A percentile compares a stretch with the other conserved stretches of the same genome.
Conservation (phyloP, 2,329 filamentous ascomycete species). For the Emergomyces africanus region DNA sequence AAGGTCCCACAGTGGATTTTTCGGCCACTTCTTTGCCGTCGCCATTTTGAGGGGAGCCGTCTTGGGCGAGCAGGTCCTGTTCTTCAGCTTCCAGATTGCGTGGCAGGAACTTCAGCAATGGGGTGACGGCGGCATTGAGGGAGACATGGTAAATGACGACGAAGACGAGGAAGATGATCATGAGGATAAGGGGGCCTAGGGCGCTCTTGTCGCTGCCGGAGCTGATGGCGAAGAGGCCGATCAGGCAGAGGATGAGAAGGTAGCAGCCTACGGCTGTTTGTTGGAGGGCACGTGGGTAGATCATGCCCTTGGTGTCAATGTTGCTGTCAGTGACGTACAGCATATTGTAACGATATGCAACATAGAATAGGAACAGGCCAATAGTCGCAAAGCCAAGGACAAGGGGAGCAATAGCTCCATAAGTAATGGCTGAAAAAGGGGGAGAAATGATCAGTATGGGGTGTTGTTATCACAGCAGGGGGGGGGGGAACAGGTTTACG, state of each 20-base stretch:
- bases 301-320: slow-evolving; percentile 77
- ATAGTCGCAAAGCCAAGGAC: slow-evolving; percentile 70
- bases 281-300: slow-evolving; percentile 77
- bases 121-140: slow-evolving; percentile 59
- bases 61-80: slow-evolving; percentile 23
- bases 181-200: slow-evolving; percentile 58
- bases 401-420: slow-evolving; percentile 75
- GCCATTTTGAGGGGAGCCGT: slow-evolving; percentile 10
- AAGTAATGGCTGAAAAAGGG: slow-evolving; percentile 54
- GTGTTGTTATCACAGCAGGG: not conserved
- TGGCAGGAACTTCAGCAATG: slow-evolving; percentile 66
- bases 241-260: slow-evolving; percentile 66
- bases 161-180: slow-evolving; percentile 64
- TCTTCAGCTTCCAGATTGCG: slow-evolving; percentile 54
- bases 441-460: slow-evolving; percentile 1
- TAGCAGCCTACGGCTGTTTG: slow-evolving; percentile 79
- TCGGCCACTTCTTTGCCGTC: not conserved
- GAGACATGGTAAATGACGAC: slow-evolving; percentile 61
- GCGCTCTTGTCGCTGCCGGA: slow-evolving; percentile 48
- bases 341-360: slow-evolving; percentile 83
- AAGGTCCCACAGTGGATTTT: not conserved
- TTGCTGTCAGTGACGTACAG: slow-evolving; percentile 72
- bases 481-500: slow-evolving; percentile 19
- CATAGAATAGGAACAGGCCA: slow-evolving; percentile 68
- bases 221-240: slow-evolving; percentile 68